Evolutionary conservation across 2,329 filamentous ascomycete species (phyloP).

Genomic region (Claviceps arundinis): DNA sequence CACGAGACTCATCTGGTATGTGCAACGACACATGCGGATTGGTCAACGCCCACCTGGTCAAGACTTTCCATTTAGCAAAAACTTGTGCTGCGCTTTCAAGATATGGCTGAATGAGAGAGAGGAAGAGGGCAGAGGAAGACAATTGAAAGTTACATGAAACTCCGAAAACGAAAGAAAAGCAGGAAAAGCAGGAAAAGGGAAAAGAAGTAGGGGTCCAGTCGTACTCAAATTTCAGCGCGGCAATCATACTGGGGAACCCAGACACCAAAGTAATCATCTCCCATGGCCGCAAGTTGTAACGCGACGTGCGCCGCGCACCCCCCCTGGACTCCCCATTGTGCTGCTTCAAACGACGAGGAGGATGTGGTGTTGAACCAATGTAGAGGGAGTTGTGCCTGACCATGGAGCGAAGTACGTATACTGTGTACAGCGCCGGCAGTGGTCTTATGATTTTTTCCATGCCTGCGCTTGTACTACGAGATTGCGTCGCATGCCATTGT

Average conservation of each 20-base stretch:
- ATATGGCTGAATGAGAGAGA: not conserved
- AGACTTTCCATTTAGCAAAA: constrained; percentile 4
- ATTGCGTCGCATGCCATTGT: not conserved
- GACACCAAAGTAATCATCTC: constrained; percentile 79
- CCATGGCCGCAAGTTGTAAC: constrained; percentile 63
- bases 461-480: constrained; percentile 5
- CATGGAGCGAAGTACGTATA: constrained; percentile 81
- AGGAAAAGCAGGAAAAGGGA: not conserved
- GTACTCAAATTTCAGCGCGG: constrained; percentile 88
- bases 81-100: constrained; percentile 8
- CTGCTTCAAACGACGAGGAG: constrained; percentile 69
- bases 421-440: constrained; percentile 83
- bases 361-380: constrained; percentile 84
- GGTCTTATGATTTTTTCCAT: constrained; percentile 35
- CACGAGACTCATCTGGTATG: constrained; percentile 51
- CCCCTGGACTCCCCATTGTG: constrained; percentile 80
- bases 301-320: constrained; percentile 65
- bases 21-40: constrained; percentile 73
- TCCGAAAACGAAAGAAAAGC: constrained; percentile 29
- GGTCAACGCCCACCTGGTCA: constrained; percentile 72
- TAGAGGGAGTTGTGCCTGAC: constrained; percentile 61
- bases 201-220: constrained; percentile 13
- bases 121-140: not conserved
- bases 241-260: constrained; percentile 76
- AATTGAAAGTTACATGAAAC: constrained; percentile 31